Evolutionary conservation across 805 yeast species (phyloP), one percentile per base, ranked within the genome.

Genomic region (Scheffersomyces amazonensis): DNA sequence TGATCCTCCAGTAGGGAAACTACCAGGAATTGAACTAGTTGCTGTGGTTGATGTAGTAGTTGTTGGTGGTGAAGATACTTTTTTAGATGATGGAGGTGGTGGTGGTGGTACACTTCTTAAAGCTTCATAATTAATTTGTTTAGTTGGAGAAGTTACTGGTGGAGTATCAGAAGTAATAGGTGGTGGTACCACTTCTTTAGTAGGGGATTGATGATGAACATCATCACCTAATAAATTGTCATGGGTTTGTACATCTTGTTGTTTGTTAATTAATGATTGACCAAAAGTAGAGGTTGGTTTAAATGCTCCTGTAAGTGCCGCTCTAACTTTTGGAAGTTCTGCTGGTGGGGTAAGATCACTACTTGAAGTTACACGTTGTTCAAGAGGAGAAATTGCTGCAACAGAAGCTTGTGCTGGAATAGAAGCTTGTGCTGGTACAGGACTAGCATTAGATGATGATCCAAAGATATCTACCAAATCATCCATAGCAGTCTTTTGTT

Each of bases 271-370:
- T 37, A 90, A 71, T 24, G 75, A 74, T 62, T 85, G 96, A 22
- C 98, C 98, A 69, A 90, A 91, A 9, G 75, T 64, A 0, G 96
- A 88, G 13, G 89, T 73, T 24, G 97, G 97, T 37, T 78, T 83
- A 63, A 90, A 91, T 42, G 74, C 52, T 47, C 58, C 54, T 44
- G 69, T 45, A 54, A 66, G 50, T 15, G 49, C 53, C 16, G 49
- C 52, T 31, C 70, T 60, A 11, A 58, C 58, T 42, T 56, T 62
- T 17, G 72, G 69, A 17, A 64, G 49, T 4, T 56, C 62, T 11
- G 41, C 38, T 2, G 48, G 11, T 12, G 50, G 52, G 8, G 58
- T 37, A 41, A 63, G 54, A 42, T 68, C 71, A 42, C 68, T 59
- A 39, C 62, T 55, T 13, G 69, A 58, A n/a, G 55, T 35, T 6